Conservation (phyloP, 441 rosid species). For the Aleurites moluccanus region DNA sequence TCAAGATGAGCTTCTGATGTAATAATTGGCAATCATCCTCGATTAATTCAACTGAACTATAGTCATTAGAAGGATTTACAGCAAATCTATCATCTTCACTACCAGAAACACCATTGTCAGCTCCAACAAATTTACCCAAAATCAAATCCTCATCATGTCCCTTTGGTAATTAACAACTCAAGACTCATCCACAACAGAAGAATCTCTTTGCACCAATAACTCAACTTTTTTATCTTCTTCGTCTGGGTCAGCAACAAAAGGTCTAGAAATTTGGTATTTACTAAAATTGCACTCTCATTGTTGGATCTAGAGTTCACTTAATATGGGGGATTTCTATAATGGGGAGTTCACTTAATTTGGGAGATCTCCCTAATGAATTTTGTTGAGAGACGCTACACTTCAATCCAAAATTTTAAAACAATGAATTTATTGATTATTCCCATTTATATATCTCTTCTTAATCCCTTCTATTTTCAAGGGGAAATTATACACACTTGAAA, state of each 20-base stretch:
- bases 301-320: too few relatives aligned
- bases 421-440: too few relatives aligned
- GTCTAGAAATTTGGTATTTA: constrained; percentile 27
- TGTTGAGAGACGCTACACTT: too few relatives aligned
- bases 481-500: too few relatives aligned
- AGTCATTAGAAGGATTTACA: constrained; percentile 11
- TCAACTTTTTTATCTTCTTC: constrained; percentile 32
- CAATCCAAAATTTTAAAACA: too few relatives aligned
- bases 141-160: background rate
- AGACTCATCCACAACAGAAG: constrained; percentile 4
- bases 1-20: constrained; percentile 16
- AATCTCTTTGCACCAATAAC: constrained; percentile 1
- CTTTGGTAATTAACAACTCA: background rate
- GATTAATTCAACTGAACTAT: constrained; percentile 4
- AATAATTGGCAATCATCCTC: constrained; percentile 4
- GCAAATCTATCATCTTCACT: constrained; percentile 7
- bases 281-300: constrained; percentile 30
- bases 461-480: too few relatives aligned
- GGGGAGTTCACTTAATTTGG: too few relatives aligned
- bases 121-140: background rate
- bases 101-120: constrained; percentile 13
- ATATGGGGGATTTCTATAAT: too few relatives aligned
- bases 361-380: too few relatives aligned
- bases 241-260: constrained; percentile 32
- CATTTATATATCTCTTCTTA: too few relatives aligned